Base-by-base conservation (phyloP, 148 eudicot genomes). In the Vaccinium myrtillus region DNA sequence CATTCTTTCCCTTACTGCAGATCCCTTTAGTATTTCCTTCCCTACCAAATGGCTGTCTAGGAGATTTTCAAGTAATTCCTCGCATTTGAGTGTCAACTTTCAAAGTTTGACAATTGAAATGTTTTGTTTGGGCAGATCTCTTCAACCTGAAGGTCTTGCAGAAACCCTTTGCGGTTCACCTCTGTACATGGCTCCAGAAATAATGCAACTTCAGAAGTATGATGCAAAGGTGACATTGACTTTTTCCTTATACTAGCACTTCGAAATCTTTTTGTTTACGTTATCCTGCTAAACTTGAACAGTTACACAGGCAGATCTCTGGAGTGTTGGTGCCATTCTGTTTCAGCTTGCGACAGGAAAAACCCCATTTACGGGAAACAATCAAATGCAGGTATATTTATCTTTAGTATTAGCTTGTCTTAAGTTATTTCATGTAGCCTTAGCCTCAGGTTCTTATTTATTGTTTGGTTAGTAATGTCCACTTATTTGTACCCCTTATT, bases 101-200 rank as follows among this genome's bases (percentile, higher is more conserved):
- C 6, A 13, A 50, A 61, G 54, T n/a, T 54, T 18, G 4, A 59
- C 36, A 10, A 53, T 55, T 55, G 77, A 63, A 81, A 69, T 67
- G 39, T 85, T 32, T 58, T 84, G 70, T 82, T 79, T 78, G 88
- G 55, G 75, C 88, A 95, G 98, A 87, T 93, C 98, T 82, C 90
- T 95, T 85, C 95, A 95, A 83, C 97, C 94, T 87, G 89, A 89
- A 87, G 91, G 90, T 51, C 94, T 95, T 86, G 98, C 98, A 1
- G 98, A 95, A 88, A 95, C 98, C 23, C 79, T 95, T 84, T 95
- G 98, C 75, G 98, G 98, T 78, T 95, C 98, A 83, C 98, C 98
- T 53, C 90, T 95, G 23, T 95, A 93, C 88, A 95, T 95, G 98
- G 98, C 98, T 88, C 98, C 98, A 61, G 98, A 95, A 86, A 95